Evolutionary conservation across 2,329 filamentous ascomycete genomes (phyloP).

Genomic region (Hymenoscyphus fraxineus): DNA sequence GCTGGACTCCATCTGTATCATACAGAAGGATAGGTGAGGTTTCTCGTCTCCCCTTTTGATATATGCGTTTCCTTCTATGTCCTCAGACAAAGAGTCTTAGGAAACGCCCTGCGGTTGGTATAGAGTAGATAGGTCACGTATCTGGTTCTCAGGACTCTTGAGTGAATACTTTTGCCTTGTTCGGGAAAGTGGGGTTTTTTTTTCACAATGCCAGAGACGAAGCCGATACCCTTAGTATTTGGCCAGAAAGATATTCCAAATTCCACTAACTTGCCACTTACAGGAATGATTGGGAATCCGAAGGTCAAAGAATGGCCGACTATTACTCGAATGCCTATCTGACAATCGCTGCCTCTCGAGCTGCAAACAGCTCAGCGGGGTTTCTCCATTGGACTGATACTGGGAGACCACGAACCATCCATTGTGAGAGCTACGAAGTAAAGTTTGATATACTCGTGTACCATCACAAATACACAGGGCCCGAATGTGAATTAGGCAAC

Average conservation of each 20-base stretch:
- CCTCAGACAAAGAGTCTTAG: not conserved
- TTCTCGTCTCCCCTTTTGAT: not conserved
- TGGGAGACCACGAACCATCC: not conserved
- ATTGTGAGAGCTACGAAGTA: not conserved
- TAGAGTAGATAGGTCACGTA: no score
- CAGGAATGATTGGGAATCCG: slow-evolving; percentile 5
- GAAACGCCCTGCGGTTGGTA: no score
- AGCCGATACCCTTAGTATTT: not conserved
- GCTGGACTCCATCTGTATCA: slow-evolving; percentile 14
- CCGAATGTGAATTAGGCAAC: not conserved
- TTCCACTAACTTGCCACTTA: not conserved
- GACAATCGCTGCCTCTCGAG: slow-evolving; percentile 30
- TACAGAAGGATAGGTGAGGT: slow-evolving; percentile 10
- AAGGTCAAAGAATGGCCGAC: slow-evolving; percentile 9
- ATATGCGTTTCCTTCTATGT: not conserved
- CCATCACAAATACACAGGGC: not conserved
- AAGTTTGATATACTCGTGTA: not conserved
- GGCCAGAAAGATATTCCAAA: not conserved
- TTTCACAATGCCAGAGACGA: no score
- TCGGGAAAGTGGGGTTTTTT: no score
- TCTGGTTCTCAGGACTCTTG: no score
- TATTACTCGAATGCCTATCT: slow-evolving; percentile 4
- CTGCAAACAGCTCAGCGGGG: not conserved
- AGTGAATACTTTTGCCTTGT: no score
- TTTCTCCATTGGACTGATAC: not conserved